phyloP scores from a whole-genome alignment of 2,329 filamentous ascomycete species.

The Epichloe gansuensis region DNA sequence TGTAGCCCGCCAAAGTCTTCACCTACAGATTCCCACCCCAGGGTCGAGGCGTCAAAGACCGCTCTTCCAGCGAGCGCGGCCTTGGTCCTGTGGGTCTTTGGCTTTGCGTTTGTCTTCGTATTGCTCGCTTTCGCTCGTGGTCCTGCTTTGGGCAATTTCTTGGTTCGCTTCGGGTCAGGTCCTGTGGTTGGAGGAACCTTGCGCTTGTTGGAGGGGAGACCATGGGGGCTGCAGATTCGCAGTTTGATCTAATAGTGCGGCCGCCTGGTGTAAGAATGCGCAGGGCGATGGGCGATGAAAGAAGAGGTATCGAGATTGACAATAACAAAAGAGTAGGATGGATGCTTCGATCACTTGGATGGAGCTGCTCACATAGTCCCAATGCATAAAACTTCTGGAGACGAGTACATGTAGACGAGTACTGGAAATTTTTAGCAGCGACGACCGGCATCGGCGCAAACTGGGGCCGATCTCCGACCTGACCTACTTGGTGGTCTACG shows the following conservation, averaged over 20 bases:
- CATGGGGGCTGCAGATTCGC: conserved; percentile 14
- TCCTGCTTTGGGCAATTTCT: conserved; percentile 12
- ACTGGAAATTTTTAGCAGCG: not conserved
- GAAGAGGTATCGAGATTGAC: not conserved
- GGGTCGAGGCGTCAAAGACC: conserved; percentile 32
- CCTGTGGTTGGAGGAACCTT: conserved; percentile 22
- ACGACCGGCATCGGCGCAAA: not conserved
- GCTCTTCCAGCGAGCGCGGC: conserved; percentile 10
- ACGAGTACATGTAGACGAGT: too few species aligned
- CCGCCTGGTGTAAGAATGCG: not conserved
- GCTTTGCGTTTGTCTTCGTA: not conserved
- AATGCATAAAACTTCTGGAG: not conserved
- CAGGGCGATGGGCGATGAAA: too few species aligned
- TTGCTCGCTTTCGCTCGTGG: not conserved
- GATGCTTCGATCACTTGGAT: not conserved
- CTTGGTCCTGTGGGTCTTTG: conserved; percentile 6
- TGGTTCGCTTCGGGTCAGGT: conserved; percentile 25
- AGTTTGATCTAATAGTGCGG: not conserved
- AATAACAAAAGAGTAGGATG: not conserved
- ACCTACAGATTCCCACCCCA: conserved; percentile 64
- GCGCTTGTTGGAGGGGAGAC: conserved; percentile 24
- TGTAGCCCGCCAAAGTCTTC: conserved; percentile 89
- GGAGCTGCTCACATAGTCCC: too few species aligned
- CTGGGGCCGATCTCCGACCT: not conserved
- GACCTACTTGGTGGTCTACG: not conserved